Conservation (phyloP, 768 basidiomycete species). For the Mycena metata region DNA sequence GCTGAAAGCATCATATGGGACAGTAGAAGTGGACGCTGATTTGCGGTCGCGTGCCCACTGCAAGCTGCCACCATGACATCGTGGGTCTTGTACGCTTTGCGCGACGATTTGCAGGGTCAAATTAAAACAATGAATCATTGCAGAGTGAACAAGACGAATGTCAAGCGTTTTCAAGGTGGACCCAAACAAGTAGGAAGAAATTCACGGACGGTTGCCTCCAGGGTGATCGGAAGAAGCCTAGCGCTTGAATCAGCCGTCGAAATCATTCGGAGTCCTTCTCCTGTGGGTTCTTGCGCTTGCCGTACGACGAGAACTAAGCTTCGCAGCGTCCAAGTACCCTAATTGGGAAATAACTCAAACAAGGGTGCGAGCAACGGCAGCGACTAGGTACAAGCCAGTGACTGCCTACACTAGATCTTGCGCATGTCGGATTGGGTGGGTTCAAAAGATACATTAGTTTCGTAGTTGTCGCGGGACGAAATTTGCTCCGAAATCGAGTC, state of each 20-base stretch:
- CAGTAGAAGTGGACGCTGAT: background rate
- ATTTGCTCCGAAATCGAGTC: background rate
- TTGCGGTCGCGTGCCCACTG: background rate
- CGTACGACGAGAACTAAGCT: background rate
- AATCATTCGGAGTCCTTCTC: conserved; percentile 15
- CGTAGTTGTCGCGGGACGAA: background rate
- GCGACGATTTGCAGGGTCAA: background rate
- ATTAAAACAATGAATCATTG: conserved; percentile 18
- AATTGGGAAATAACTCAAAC: conserved; percentile 4
- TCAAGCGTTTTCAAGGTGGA: background rate
- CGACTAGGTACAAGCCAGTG: background rate
- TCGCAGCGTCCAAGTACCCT: conserved; percentile 12
- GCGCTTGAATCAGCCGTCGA: background rate
- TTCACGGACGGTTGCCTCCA: background rate
- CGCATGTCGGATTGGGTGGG: background rate
- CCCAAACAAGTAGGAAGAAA: background rate
- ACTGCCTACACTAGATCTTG: conserved; percentile 3
- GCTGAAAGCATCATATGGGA: background rate
- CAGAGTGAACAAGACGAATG: conserved; percentile 12
- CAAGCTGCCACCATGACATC: conserved; percentile 1
- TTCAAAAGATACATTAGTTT: background rate
- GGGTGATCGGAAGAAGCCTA: background rate
- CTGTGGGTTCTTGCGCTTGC: conserved; percentile 9
- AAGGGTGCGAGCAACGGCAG: background rate
- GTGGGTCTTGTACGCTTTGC: background rate